phyloP scores from a whole-genome alignment of 305 asterid species.

The Fraxinus sp. region DNA sequence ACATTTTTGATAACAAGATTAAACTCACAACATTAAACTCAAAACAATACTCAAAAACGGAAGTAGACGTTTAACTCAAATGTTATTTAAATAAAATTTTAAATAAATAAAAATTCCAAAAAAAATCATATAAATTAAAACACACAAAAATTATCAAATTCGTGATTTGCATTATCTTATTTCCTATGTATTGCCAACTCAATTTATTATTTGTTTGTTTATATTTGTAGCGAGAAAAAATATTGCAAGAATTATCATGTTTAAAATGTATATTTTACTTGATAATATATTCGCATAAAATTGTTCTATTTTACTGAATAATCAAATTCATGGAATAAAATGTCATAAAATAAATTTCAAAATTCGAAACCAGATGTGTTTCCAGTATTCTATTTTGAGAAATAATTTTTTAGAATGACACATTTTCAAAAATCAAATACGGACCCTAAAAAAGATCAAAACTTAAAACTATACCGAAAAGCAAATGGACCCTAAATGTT shows the following conservation, averaged over 20 bases:
- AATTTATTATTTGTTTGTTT: background rate
- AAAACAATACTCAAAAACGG: background rate
- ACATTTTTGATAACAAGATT: background rate
- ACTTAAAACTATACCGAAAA: background rate
- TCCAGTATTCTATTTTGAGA: background rate
- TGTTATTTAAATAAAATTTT: no score
- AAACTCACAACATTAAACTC: background rate
- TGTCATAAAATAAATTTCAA: no score
- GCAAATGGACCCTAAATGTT: background rate
- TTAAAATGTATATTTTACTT: background rate
- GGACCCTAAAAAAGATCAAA: background rate
- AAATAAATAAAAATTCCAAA: no score
- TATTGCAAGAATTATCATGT: background rate
- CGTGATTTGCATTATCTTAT: no score
- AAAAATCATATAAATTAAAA: no score
- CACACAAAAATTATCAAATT: background rate
- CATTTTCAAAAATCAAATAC: background rate
- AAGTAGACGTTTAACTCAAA: no score
- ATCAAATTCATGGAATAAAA: background rate
- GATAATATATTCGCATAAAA: background rate
- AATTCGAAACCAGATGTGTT: background rate
- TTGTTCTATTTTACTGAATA: background rate
- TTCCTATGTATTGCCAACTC: background rate
- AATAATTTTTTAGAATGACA: background rate
- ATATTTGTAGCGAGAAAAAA: background rate